Conservation (phyloP, 2,329 filamentous ascomycete genomes). For the Ceratocystiopsis minuta region DNA sequence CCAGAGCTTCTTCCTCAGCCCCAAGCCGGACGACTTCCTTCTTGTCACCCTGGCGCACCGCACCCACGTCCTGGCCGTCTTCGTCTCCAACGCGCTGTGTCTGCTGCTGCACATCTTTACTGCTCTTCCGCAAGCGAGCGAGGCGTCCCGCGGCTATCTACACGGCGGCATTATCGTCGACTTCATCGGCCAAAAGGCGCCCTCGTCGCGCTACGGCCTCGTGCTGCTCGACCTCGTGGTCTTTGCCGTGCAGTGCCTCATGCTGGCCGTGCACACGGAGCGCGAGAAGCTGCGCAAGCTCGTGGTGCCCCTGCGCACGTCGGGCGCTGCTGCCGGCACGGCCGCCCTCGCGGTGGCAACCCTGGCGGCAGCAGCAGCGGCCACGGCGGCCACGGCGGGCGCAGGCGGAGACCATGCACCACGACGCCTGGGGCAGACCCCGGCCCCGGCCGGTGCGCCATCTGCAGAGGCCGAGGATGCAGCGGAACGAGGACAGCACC, state of each 20-base stretch:
- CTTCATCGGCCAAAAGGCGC: constrained; percentile 48
- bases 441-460: constrained; percentile 22
- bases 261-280: constrained; percentile 45
- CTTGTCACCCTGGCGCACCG: constrained; percentile 36
- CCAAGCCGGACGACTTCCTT: constrained; percentile 38
- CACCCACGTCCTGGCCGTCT: constrained; percentile 38
- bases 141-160: constrained; percentile 44
- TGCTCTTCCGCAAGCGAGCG: constrained; percentile 36
- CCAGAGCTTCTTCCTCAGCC: constrained; percentile 47
- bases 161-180: constrained; percentile 51
- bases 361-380: background rate
- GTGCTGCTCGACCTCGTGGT: constrained; percentile 38
- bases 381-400: background rate
- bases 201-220: constrained; percentile 36
- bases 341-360: too few species aligned
- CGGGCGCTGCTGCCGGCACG: background rate
- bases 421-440: constrained; percentile 39
- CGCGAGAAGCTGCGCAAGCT: constrained; percentile 35
- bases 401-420: constrained; percentile 22
- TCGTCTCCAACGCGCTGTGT: constrained; percentile 41
- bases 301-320: constrained; percentile 18
- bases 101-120: constrained; percentile 39
- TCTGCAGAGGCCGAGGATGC: background rate
- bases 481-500: too few species aligned
- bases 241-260: constrained; percentile 39